Base-by-base conservation (phyloP, 768 basidiomycete genomes). In the Tricholoma flavovirens region DNA sequence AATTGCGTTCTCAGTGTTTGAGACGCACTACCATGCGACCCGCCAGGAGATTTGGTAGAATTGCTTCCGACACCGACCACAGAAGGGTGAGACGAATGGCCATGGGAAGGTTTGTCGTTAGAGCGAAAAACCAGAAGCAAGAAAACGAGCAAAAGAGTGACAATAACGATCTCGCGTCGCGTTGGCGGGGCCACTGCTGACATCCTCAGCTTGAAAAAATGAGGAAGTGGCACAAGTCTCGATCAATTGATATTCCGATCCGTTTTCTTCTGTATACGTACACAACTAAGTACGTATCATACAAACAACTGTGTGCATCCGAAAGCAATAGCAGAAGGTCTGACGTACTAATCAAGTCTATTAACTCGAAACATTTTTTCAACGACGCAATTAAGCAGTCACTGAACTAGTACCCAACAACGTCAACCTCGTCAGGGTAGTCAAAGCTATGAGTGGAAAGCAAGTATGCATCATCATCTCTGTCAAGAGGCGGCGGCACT, bases 121-220 rank as follows among this genome's bases (percentile, higher is more conserved):
- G 53, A 58, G 50, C 38, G 42, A 42, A 79, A 69, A n/a, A 82
- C 60, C n/a, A 81, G 73, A 46, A 81, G 67, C 48, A 84, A 64
- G 14, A 76, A 60, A 52, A 78, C 33, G 51, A 85, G 72, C 3
- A 88, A 69, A 49, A 77, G 60, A 48, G 73, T 65, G 53, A 86
- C 72, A 56, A 88, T 66, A 57, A 79, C 45, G 36, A 77, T 63
- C 63, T 88, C 86, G 50, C 86, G 78, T 59, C 71, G 71, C 11
- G 84, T 83, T 10, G 84, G 84, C 33, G 73, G 61, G 36, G 76
- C 64, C 51, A 68, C 63, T 54, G 70, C 61, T 73, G 74, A 73
- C 53, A 51, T 51, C 26, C 46, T 49, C 26, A 15, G n/a, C n/a
- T n/a, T 11, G 6, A 24, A 26, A 43, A 11, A 15, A 3, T 42